Evolutionary conservation across 2,329 filamentous ascomycete genomes (phyloP).

Genomic region (Fusarium sp.): DNA sequence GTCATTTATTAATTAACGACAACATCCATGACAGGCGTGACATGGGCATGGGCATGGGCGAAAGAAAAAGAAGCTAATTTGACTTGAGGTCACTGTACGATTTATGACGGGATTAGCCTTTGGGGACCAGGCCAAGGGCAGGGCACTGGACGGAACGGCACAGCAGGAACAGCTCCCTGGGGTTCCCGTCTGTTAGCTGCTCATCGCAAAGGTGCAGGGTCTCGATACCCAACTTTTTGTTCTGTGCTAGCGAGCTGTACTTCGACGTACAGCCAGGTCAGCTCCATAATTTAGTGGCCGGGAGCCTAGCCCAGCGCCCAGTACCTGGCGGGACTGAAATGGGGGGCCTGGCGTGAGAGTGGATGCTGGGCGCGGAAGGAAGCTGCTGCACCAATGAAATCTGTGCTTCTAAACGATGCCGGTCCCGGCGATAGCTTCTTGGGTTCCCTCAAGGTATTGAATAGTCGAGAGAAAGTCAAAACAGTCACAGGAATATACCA

Average conservation of each 20-base stretch:
- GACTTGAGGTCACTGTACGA: conserved; percentile 2
- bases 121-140: neutral
- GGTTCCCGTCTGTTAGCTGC: conserved; percentile 8
- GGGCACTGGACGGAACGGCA: conserved; percentile 6
- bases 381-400: conserved; percentile 17
- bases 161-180: conserved; percentile 10
- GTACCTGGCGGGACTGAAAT: neutral
- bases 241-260: conserved; percentile 3
- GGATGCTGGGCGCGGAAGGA: conserved; percentile 20
- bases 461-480: neutral
- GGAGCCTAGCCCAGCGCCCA: neutral
- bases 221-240: neutral
- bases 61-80: conserved; percentile 3
- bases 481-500: neutral
- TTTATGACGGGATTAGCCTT: conserved; percentile 23
- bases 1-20: conserved; percentile 31
- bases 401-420: neutral
- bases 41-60: neutral
- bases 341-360: conserved; percentile 38
- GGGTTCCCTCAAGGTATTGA: neutral
- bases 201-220: conserved; percentile 5
- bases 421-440: conserved; percentile 6
- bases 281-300: neutral
- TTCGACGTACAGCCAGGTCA: conserved; percentile 10
- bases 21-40: neutral